These are phyloP conservation scores for Corynascus novoguineensis DNA, from an alignment of 495 filamentous ascomycete genomes.

Conservation along the genomic window DNA sequence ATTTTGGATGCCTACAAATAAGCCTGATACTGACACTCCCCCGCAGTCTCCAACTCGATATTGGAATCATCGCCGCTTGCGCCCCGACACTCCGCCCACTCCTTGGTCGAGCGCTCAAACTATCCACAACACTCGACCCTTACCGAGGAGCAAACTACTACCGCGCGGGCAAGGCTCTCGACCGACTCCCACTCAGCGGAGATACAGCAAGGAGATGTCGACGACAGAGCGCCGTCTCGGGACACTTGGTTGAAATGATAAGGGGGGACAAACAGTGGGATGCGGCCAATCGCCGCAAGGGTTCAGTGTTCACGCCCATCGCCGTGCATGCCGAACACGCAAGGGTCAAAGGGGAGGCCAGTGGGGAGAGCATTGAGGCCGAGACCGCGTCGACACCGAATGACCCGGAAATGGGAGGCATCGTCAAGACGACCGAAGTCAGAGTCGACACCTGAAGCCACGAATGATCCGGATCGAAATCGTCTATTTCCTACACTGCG, in stretches of 20 bases:
- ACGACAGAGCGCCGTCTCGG: background rate
- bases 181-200: slow-evolving; percentile 12
- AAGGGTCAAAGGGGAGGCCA: background rate
- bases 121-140: slow-evolving; percentile 15
- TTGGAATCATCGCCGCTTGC: slow-evolving; percentile 5
- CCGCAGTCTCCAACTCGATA: slow-evolving; percentile 7
- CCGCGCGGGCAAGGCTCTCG: slow-evolving; percentile 27
- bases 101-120: slow-evolving; percentile 21
- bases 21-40: background rate
- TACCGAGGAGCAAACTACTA: slow-evolving; percentile 28
- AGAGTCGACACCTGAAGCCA: slow-evolving; percentile 8
- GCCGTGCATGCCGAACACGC: slow-evolving; percentile 10
- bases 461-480: background rate
- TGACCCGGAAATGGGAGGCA: background rate
- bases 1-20: background rate
- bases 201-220: background rate
- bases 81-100: slow-evolving; percentile 2
- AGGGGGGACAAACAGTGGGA: background rate
- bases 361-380: background rate
- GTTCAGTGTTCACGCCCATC: background rate
- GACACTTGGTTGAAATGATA: background rate
- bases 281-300: background rate
- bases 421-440: slow-evolving; percentile 13
- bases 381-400: background rate
- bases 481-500: background rate